Base-by-base conservation (phyloP, 1,284 basidiomycete genomes). In the Rugosomyces carneus region DNA sequence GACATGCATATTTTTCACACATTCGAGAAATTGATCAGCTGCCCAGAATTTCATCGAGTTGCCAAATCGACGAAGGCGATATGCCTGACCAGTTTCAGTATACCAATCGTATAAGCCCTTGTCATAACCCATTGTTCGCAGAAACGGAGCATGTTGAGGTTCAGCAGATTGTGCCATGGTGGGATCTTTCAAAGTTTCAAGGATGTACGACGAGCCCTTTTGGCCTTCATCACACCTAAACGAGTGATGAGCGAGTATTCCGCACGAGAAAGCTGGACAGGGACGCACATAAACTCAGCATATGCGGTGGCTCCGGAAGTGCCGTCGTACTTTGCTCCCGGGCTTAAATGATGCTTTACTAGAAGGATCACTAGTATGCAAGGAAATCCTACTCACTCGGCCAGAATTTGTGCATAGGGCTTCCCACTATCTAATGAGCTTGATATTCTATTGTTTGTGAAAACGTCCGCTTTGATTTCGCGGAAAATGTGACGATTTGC, bases 391-490 rank as follows among this genome's bases (percentile, higher is more conserved):
- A 5, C 59, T 37, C 49, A 69, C 70, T 58, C 47, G 35, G 53
- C 45, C 2, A 55, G 36, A 6, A 71, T 41, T 8, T 65, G 62
- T 26, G 57, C 48, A 13, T 63, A 48, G 7, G 62, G 47, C 37
- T 71, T 73, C 9, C 60, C 58, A 0, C 68, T 71, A 45, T 74
- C 71, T 3, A 75, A 48, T 21, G 62, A 47, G 27, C 61, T 60
- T 0, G 72, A 72, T 32, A 70, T 59, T 4, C 71, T 66, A 24
- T 64, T 75, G 49, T 71, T 67, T 0, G 63, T 57, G 48, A 73
- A 75, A 0, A 70, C 61, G 44, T 74, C 63, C 1, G 69, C 71
- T 3, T 48, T 39, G 1, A 72, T 53, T 50, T 76, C 73, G 3
- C 49, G 49, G 45, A 69, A 75, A 39, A 73, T 60, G 48, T 73